Conservation (phyloP, 1,139 yeast genomes). For the Lodderomyces jiufengensis region DNA sequence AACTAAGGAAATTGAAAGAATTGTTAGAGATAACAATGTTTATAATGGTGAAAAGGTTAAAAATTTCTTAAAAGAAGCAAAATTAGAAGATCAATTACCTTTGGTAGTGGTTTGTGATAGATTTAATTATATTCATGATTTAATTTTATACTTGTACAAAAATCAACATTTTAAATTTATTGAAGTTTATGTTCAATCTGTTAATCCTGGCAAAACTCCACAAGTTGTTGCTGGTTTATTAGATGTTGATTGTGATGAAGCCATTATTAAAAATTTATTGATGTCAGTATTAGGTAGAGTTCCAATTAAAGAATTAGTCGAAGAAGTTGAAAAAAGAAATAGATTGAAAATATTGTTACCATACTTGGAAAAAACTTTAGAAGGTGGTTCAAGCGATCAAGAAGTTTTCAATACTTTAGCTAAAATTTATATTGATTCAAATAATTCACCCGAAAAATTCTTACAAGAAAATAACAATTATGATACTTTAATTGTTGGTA, state of each 20-base stretch:
- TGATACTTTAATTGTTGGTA: slow-evolving; percentile 92
- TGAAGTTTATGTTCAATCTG: slow-evolving; percentile 96
- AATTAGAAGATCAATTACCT: slow-evolving; percentile 93
- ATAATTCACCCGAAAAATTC: slow-evolving; percentile 96
- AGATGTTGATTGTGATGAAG: slow-evolving; percentile 96
- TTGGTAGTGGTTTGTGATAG: slow-evolving; percentile 95
- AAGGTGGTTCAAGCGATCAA: slow-evolving; percentile 84
- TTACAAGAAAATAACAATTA: slow-evolving; percentile 85
- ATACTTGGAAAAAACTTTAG: slow-evolving; percentile 84
- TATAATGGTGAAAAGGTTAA: slow-evolving; percentile 97
- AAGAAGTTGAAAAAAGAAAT: slow-evolving; percentile 95
- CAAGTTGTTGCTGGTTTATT: slow-evolving; percentile 94
- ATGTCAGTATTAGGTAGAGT: slow-evolving; percentile 91
- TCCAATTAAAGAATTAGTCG: slow-evolving; percentile 84
- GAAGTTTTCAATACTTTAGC: slow-evolving; percentile 95
- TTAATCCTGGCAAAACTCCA: slow-evolving; percentile 91
- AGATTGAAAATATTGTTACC: slow-evolving; percentile 88
- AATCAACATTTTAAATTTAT: slow-evolving; percentile 93
- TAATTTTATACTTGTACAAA: slow-evolving; percentile 88
- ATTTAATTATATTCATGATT: slow-evolving; percentile 86
- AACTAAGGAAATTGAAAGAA: slow-evolving; percentile 89
- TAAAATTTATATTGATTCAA: slow-evolving; percentile 94
- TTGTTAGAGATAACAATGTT: slow-evolving; percentile 89
- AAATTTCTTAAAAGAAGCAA: slow-evolving; percentile 91
- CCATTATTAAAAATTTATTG: slow-evolving; percentile 74